These are phyloP conservation scores for Metrosideros polymorpha DNA, from an alignment of 441 rosid genomes.

Conservation along the genomic window DNA sequence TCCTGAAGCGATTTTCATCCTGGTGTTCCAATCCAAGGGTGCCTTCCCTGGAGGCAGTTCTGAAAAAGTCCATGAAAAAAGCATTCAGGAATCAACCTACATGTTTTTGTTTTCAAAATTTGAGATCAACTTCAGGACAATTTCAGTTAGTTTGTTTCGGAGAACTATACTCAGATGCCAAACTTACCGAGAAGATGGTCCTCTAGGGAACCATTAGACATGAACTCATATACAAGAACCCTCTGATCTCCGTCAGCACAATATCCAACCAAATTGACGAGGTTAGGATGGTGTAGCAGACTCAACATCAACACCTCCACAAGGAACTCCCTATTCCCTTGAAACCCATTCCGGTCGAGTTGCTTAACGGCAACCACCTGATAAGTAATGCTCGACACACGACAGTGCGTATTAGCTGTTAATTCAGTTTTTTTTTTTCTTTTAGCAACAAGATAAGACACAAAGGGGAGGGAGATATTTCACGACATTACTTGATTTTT, in stretches of 20 bases:
- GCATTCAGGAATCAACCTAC: background rate
- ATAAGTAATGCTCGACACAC: background rate
- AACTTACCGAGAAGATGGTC: conserved; percentile 75
- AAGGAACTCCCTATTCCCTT: conserved; percentile 91
- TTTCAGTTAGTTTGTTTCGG: background rate
- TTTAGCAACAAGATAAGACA: background rate
- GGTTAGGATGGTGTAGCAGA: conserved; percentile 73
- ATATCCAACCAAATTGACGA: conserved; percentile 83
- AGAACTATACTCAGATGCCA: background rate
- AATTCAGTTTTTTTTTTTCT: background rate
- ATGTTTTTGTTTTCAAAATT: background rate
- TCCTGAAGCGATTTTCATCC: conserved; percentile 79
- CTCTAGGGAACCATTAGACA: conserved; percentile 74
- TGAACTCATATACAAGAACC: conserved; percentile 65
- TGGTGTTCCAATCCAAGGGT: conserved; percentile 79
- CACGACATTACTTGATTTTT: conserved; percentile 29
- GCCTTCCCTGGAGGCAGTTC: conserved; percentile 32
- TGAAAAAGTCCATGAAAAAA: conserved; percentile 5
- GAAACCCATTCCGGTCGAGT: conserved; percentile 89
- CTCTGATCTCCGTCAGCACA: conserved; percentile 81
- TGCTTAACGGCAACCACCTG: conserved; percentile 89
- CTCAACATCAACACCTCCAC: conserved; percentile 91
- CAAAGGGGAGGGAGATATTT: background rate
- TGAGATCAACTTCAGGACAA: background rate
- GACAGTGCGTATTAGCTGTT: background rate